These are phyloP conservation scores for Pelargonium fulgidum DNA, from an alignment of 441 rosid genomes.

Conservation along the genomic window DNA sequence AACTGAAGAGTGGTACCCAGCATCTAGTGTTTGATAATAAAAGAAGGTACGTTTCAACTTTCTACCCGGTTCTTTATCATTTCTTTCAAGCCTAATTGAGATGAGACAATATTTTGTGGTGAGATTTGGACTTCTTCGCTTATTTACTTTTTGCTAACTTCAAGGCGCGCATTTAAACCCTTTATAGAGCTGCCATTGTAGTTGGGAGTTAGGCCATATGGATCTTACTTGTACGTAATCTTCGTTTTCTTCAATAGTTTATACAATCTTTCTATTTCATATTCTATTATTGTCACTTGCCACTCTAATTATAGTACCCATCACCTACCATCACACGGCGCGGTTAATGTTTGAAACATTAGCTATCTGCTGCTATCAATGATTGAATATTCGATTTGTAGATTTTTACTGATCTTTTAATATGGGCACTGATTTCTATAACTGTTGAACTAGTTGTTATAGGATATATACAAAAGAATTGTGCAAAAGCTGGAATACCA, in stretches of 20 bases:
- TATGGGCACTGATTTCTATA: background rate
- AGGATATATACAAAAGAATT: too few relatives aligned
- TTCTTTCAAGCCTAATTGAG: too few relatives aligned
- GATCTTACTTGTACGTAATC: background rate
- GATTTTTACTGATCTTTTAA: background rate
- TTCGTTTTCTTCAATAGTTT: background rate
- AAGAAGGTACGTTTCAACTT: background rate
- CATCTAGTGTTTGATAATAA: too few relatives aligned
- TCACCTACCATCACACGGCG: slow-evolving; percentile 6
- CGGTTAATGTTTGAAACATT: background rate
- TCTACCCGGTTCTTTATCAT: too few relatives aligned
- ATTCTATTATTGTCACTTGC: background rate
- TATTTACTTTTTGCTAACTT: background rate
- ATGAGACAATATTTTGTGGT: background rate
- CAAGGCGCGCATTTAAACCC: background rate
- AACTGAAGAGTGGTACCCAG: background rate
- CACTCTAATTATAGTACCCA: background rate
- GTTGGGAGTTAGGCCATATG: background rate
- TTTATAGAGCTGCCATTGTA: background rate
- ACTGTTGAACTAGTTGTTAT: background rate
- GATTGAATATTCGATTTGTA: background rate
- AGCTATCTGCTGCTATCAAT: background rate
- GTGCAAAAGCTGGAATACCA: too few relatives aligned
- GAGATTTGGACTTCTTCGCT: background rate
- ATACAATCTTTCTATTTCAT: background rate